Percentiles rank a stretch among this genome's conserved stretches.
Evolutionary conservation across 441 rosid species (phyloP).

Genomic region (Populus trichocarpa): DNA sequence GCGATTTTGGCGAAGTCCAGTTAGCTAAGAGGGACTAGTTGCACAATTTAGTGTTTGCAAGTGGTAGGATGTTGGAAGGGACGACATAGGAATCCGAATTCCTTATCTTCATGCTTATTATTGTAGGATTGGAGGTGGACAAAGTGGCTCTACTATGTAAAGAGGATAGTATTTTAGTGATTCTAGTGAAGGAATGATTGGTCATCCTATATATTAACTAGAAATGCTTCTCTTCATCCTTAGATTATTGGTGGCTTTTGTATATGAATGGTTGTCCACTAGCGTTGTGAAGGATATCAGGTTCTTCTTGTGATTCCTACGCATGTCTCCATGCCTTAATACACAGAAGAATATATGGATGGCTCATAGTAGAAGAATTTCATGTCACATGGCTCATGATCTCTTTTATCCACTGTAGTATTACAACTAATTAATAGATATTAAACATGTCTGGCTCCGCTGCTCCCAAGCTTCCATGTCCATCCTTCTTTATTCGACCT

Average conservation of each 20-base stretch:
- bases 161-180: background rate
- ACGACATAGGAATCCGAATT: constrained; percentile 13
- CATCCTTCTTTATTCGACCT: no score
- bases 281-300: background rate
- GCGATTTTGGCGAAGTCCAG: background rate
- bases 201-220: background rate
- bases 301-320: background rate
- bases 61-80: constrained; percentile 6
- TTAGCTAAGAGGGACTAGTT: constrained; percentile 9
- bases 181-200: constrained; percentile 11
- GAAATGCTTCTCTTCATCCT: background rate
- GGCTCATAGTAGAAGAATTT: no score
- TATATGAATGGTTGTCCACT: background rate
- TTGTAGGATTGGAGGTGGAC: background rate
- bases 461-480: background rate
- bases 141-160: background rate
- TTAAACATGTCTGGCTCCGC: background rate
- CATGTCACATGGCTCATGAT: no score
- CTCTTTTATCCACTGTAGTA: no score
- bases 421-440: background rate
- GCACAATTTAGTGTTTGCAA: background rate
- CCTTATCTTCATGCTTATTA: background rate
- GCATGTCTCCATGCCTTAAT: background rate
- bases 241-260: background rate
- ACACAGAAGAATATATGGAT: no score